Conservation (phyloP, 345 rosid species). For the Syzygium jambos region DNA sequence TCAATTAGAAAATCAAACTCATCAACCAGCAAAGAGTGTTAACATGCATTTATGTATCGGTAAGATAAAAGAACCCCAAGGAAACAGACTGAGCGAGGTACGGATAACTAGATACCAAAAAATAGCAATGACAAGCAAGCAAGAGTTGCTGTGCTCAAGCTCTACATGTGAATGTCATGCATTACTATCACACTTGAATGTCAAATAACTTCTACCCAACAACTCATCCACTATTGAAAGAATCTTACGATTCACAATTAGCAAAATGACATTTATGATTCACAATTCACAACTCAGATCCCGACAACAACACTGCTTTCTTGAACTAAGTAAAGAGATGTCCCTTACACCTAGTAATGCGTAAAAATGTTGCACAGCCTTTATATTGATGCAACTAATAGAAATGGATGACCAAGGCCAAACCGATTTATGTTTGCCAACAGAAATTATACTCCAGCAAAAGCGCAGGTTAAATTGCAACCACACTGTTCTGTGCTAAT, state of each 20-base stretch:
- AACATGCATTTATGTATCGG: neutral
- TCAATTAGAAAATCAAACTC: neutral
- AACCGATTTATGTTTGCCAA: neutral
- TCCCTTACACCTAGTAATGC: neutral
- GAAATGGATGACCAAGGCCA: neutral
- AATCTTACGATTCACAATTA: neutral
- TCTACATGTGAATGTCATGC: neutral
- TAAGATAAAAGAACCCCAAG: neutral
- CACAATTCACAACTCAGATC: neutral
- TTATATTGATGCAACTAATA: neutral
- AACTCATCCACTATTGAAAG: neutral
- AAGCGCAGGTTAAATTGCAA: neutral
- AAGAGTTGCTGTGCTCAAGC: neutral
- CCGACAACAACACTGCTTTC: neutral
- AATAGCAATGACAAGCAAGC: neutral
- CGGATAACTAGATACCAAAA: neutral
- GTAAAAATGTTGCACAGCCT: neutral
- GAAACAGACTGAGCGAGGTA: neutral
- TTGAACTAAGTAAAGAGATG: neutral
- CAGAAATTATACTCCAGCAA: too few relatives aligned
- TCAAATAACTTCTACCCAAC: neutral
- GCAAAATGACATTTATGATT: neutral
- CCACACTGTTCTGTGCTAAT: conserved; percentile 29
- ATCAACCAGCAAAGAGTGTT: neutral
- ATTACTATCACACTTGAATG: neutral